These are phyloP conservation scores for Sarocladiaceae sp. DNA, from an alignment of 2,329 filamentous ascomycete genomes.

Conservation along the genomic window DNA sequence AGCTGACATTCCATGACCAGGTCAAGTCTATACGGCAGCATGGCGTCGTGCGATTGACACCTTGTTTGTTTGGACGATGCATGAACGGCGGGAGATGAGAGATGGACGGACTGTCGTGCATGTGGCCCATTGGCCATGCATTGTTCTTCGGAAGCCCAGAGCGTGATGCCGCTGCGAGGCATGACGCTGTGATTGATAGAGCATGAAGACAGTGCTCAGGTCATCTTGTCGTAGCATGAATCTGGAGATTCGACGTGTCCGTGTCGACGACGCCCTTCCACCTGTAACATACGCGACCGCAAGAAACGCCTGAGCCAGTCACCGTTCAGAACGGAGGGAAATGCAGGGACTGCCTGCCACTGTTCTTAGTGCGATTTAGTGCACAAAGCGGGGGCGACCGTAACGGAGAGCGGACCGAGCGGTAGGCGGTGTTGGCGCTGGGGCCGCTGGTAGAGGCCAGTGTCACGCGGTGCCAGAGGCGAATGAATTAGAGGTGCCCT, in stretches of 20 bases:
- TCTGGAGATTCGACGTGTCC: neutral
- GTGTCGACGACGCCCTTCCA: neutral
- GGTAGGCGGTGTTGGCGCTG: neutral
- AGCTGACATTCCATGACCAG: no score
- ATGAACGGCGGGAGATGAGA: conserved; percentile 6
- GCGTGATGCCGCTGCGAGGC: neutral
- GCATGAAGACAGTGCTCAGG: neutral
- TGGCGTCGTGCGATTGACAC: no score
- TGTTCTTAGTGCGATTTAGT: neutral
- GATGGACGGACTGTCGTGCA: neutral
- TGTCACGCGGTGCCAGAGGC: neutral
- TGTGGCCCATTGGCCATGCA: no score
- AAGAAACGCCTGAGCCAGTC: neutral
- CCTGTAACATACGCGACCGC: neutral
- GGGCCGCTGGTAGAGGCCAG: neutral
- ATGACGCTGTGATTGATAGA: neutral
- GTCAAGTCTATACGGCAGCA: no score
- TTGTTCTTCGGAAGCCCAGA: no score
- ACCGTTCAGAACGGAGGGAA: neutral
- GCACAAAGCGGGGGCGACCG: neutral
- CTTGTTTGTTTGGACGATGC: neutral
- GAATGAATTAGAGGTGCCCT: no score
- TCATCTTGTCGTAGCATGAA: neutral
- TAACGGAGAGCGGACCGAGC: conserved; percentile 1
- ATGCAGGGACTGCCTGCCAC: neutral